These are phyloP conservation scores for Lachnellula subtilissima DNA, from an alignment of 2,329 filamentous ascomycete species.

Conservation along the genomic window DNA sequence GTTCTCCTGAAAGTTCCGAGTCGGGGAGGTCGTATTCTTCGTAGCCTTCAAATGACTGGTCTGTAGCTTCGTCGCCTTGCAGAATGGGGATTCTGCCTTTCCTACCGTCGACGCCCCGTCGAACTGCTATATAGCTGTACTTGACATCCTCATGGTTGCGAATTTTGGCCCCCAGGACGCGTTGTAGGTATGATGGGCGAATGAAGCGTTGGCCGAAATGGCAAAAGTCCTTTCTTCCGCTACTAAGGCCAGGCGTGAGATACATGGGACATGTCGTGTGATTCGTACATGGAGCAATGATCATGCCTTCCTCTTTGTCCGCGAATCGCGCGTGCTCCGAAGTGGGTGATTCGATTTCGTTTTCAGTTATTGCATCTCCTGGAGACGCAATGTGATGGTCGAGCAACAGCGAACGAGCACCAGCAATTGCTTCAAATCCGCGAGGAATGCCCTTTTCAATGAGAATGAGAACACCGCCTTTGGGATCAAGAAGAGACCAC, in stretches of 20 bases:
- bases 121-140: slow-evolving; percentile 84
- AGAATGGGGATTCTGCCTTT: slow-evolving; percentile 32
- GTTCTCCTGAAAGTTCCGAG: slow-evolving; percentile 11
- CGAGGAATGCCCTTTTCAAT: slow-evolving; percentile 88
- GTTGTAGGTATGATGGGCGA: slow-evolving; percentile 75
- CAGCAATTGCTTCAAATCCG: slow-evolving; percentile 88
- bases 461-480: slow-evolving; percentile 81
- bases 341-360: slow-evolving; percentile 23
- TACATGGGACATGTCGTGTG: slow-evolving; percentile 90
- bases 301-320: slow-evolving; percentile 56
- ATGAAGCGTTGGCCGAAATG: slow-evolving; percentile 87
- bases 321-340: slow-evolving; percentile 17
- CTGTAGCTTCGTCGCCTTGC: slow-evolving; percentile 54
- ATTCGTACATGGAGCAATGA: slow-evolving; percentile 79
- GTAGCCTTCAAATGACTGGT: slow-evolving; percentile 68
- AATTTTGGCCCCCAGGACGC: slow-evolving; percentile 61
- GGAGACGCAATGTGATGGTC: slow-evolving; percentile 68
- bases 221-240: slow-evolving; percentile 82
- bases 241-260: slow-evolving; percentile 59
- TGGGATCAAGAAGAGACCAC: slow-evolving; percentile 78
- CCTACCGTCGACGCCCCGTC: slow-evolving; percentile 61
- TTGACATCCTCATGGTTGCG: slow-evolving; percentile 86
- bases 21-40: slow-evolving; percentile 42
- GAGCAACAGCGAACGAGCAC: slow-evolving; percentile 73
- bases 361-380: slow-evolving; percentile 39